Percentiles rank a stretch among this genome's conserved stretches.
Conservation (phyloP, 2,329 filamentous ascomycete species). For the Chaetomium sp. region DNA sequence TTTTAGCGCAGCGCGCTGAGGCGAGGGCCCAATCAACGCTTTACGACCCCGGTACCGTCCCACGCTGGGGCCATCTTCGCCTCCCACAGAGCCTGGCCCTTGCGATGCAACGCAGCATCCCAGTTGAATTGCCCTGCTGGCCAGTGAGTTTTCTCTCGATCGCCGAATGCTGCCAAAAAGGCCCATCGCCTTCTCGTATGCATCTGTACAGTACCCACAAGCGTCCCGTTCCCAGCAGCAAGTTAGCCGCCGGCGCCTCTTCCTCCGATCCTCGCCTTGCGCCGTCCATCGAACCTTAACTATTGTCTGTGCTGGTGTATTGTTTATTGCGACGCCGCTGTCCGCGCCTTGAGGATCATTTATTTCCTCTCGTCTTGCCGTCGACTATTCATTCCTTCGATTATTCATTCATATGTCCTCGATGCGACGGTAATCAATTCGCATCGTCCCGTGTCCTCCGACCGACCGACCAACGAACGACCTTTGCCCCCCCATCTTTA, state of each 20-base stretch:
- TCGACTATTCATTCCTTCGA: not conserved
- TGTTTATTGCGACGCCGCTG: not conserved
- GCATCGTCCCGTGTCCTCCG: not conserved
- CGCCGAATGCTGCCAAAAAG: not conserved
- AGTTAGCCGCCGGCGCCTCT: slow-evolving; percentile 8
- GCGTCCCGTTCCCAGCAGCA: not conserved
- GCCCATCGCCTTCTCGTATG: slow-evolving; percentile 4
- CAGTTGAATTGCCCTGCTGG: no score
- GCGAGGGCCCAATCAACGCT: slow-evolving; percentile 4
- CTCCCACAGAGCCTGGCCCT: not conserved
- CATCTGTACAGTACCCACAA: not conserved
- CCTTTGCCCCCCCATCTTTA: no score
- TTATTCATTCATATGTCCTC: not conserved
- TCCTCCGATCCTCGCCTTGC: slow-evolving; percentile 5
- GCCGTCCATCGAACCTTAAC: not conserved
- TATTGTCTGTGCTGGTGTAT: no score
- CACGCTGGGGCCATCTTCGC: not conserved
- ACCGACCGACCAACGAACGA: not conserved
- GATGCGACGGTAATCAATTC: not conserved
- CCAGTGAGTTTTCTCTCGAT: not conserved
- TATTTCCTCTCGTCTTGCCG: not conserved
- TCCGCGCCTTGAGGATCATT: not conserved
- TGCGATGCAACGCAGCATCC: no score
- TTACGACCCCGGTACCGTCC: not conserved
- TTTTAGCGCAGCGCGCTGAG: not conserved